Evolutionary conservation across 768 basidiomycete species (phyloP), one percentile per base, ranked within the genome.

Genomic region (Boletus eberwhitei): DNA sequence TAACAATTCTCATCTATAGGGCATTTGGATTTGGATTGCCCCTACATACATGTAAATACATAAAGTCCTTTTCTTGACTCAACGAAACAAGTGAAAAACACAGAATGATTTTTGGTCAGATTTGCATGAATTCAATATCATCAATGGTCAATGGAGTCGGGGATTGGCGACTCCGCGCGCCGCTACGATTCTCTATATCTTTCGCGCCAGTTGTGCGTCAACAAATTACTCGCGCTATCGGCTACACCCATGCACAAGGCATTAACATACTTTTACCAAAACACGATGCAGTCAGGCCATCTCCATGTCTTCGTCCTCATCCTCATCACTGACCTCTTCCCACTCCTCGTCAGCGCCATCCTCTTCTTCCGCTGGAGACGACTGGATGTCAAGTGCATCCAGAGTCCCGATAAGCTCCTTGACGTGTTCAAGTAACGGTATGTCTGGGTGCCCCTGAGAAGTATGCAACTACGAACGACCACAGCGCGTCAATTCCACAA

Each of bases 371-470:
- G 77, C 69, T 0, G 83, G 77, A 9, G 86, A 86, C 0, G 85
- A 71, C 21, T 79, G 72, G 37, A 95, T 79, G 1, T 91, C 90
- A 41, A 83, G 71, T 6, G 73, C 75, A 45, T 91, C 85, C 53
- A 95, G 64, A 57, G 84, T 83, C 7, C 71, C 71, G 49, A 92
- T 78, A 43, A 97, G 78, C 59, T 94, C 93, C 47, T 79, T 72
- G 26, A 79, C 82, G 66, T 97, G 93, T 35, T 84, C 83, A 3
- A 91, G 75, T 48, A 96, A 69, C 19, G 88, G 90, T 54, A 75
- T 73, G 67, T 97, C 93, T 4, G 85, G 80, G 68, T 93, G 83
- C 24, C 83, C 82, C 60, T 93, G 84, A 39, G 78, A 83, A 42
- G 74, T 69, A 59, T 92, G 88, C 35, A 94, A 71, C 88, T 93